These are phyloP conservation scores for Phyllostachys edulis DNA, from an alignment of 176 grass and related monocot genomes.

Conservation along the genomic window DNA sequence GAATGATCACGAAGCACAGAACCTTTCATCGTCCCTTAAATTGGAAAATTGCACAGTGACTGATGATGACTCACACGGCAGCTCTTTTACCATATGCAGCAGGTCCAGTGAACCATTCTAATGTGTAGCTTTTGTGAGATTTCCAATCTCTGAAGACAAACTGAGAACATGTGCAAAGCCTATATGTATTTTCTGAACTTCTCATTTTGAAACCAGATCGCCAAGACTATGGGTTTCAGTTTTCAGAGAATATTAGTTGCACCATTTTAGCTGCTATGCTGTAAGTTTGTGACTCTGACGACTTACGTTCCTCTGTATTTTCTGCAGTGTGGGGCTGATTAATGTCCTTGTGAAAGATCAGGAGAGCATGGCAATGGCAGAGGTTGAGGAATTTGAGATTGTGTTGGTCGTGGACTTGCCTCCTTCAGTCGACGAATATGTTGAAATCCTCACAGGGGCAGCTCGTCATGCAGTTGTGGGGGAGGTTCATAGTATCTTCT, in stretches of 20 bases:
- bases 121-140: neutral
- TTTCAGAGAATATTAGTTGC: neutral
- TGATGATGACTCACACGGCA: conserved; percentile 23
- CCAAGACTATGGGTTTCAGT: neutral
- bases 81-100: conserved; percentile 59
- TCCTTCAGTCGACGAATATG: conserved; percentile 58
- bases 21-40: conserved; percentile 39
- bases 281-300: neutral
- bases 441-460: conserved; percentile 40
- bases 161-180: conserved; percentile 1
- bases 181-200: neutral
- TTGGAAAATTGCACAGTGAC: conserved; percentile 49
- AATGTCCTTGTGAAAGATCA: conserved; percentile 61
- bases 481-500: conserved; percentile 62
- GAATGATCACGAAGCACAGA: conserved; percentile 30
- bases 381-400: conserved; percentile 57
- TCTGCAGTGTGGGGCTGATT: conserved; percentile 56
- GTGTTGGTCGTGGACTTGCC: conserved; percentile 59
- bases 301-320: conserved; percentile 7
- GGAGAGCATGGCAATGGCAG: conserved; percentile 39
- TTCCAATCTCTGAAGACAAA: neutral
- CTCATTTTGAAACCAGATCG: neutral
- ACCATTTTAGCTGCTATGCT: neutral
- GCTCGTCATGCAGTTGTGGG: conserved; percentile 51
- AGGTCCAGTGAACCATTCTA: conserved; percentile 34